These are phyloP conservation scores for Ramaria rubella DNA, from an alignment of 768 basidiomycete species.

Conservation along the genomic window DNA sequence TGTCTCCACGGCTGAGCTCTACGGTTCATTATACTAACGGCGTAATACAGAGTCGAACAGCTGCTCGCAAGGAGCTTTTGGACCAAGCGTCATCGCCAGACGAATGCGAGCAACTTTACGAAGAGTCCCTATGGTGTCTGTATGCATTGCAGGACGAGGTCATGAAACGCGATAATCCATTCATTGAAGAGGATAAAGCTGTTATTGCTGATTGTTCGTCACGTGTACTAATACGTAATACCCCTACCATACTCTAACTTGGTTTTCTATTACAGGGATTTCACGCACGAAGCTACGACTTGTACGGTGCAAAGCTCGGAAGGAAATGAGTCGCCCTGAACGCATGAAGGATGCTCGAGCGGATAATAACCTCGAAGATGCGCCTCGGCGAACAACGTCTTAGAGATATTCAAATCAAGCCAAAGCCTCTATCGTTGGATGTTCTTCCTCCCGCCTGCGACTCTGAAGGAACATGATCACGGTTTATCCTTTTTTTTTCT, in stretches of 20 bases:
- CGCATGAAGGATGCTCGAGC: slow-evolving; percentile 69
- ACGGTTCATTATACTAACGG: neutral
- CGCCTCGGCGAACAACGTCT: slow-evolving; percentile 61
- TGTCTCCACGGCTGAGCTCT: neutral
- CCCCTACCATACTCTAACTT: neutral
- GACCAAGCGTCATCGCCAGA: slow-evolving; percentile 69
- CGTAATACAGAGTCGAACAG: slow-evolving; percentile 70
- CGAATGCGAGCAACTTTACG: slow-evolving; percentile 91
- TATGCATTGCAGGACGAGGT: slow-evolving; percentile 89
- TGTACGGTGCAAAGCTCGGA: slow-evolving; percentile 50
- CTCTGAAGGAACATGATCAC: neutral
- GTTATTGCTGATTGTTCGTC: slow-evolving; percentile 70
- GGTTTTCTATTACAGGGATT: slow-evolving; percentile 49
- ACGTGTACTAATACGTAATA: neutral
- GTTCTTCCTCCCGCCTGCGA: neutral
- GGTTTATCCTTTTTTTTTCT: neutral
- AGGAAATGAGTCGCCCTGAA: slow-evolving; percentile 30
- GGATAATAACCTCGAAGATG: slow-evolving; percentile 74
- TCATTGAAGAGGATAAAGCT: slow-evolving; percentile 73
- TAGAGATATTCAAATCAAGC: too few relatives aligned
- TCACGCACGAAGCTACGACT: slow-evolving; percentile 78
- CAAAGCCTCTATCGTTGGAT: neutral
- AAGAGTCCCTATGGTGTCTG: slow-evolving; percentile 90
- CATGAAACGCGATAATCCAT: slow-evolving; percentile 73
- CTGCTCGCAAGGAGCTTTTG: slow-evolving; percentile 83